Conservation (phyloP, 345 rosid genomes). For the Pelargonium nanum region DNA sequence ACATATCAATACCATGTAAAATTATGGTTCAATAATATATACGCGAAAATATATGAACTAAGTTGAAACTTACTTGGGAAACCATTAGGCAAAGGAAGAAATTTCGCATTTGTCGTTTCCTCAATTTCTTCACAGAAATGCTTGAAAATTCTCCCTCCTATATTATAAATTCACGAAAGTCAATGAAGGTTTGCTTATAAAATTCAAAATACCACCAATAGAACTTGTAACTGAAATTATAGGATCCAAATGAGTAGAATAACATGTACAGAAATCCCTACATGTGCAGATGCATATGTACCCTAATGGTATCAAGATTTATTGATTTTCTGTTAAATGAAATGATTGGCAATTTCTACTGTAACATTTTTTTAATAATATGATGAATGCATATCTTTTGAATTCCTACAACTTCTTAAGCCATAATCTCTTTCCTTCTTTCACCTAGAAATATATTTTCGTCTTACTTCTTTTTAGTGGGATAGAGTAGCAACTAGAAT, state of each 20-base stretch:
- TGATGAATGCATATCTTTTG: neutral
- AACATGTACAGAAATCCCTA: neutral
- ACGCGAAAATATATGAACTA: neutral
- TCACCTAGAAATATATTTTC: neutral
- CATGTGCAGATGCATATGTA: too few species aligned
- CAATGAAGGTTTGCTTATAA: neutral
- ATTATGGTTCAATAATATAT: neutral
- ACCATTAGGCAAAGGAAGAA: constrained; percentile 89
- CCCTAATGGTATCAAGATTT: too few species aligned
- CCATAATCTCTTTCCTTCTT: too few species aligned
- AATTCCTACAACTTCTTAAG: neutral
- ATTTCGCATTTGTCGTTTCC: constrained; percentile 89
- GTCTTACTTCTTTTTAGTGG: neutral
- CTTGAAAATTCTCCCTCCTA: constrained; percentile 88
- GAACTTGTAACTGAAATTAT: too few species aligned
- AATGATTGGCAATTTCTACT: neutral
- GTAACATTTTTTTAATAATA: neutral
- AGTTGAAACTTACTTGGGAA: constrained; percentile 56
- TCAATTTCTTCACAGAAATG: constrained; percentile 67
- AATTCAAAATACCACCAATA: neutral
- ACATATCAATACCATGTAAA: neutral
- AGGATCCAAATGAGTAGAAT: neutral
- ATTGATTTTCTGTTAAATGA: too few species aligned
- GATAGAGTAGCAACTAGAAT: neutral
- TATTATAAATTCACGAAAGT: constrained; percentile 6